Evolutionary conservation across 2,329 filamentous ascomycete genomes (phyloP).

Genomic region (Claviceps maximensis): DNA sequence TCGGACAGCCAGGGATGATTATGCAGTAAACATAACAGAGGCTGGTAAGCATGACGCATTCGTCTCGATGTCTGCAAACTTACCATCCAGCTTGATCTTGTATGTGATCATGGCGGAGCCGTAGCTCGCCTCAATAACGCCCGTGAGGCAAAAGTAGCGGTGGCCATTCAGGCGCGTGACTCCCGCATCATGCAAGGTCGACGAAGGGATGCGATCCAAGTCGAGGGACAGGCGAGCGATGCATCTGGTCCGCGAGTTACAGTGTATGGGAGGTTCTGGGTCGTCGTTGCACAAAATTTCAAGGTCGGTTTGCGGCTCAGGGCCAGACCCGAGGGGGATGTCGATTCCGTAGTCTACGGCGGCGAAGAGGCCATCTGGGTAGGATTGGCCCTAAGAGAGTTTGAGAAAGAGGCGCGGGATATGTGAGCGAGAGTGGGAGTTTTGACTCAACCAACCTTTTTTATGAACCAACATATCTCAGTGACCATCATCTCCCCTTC

Average conservation of each 20-base stretch:
- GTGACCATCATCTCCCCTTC: slow-evolving; percentile 22
- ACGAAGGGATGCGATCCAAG: slow-evolving; percentile 19
- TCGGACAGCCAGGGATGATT: too few relatives aligned
- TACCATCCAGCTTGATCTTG: slow-evolving; percentile 24
- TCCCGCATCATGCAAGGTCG: slow-evolving; percentile 18
- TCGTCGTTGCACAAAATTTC: slow-evolving; percentile 24
- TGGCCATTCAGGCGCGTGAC: slow-evolving; percentile 22
- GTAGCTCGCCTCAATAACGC: slow-evolving; percentile 24
- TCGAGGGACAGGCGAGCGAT: slow-evolving; percentile 24
- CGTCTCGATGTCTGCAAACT: slow-evolving; percentile 7
- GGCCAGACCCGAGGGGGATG: slow-evolving; percentile 21
- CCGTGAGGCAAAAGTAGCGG: slow-evolving; percentile 23
- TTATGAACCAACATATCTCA: slow-evolving; percentile 28
- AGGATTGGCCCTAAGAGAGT: slow-evolving; percentile 21
- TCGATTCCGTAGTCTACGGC: slow-evolving; percentile 26
- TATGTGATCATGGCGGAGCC: slow-evolving; percentile 27
- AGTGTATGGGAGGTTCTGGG: slow-evolving; percentile 17
- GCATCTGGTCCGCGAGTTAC: slow-evolving; percentile 15
- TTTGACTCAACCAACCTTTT: slow-evolving; percentile 15
- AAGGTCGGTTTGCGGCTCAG: slow-evolving; percentile 23
- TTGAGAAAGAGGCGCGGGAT: too few relatives aligned
- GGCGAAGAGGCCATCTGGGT: slow-evolving; percentile 22
- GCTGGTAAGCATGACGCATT: too few relatives aligned
- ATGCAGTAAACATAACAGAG: too few relatives aligned
- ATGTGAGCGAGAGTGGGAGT: background rate